A percentile compares a stretch with the other conserved stretches of the same genome.
Evolutionary conservation across 1,284 basidiomycete species (phyloP).

Genomic region (Pseudozyma sp.): DNA sequence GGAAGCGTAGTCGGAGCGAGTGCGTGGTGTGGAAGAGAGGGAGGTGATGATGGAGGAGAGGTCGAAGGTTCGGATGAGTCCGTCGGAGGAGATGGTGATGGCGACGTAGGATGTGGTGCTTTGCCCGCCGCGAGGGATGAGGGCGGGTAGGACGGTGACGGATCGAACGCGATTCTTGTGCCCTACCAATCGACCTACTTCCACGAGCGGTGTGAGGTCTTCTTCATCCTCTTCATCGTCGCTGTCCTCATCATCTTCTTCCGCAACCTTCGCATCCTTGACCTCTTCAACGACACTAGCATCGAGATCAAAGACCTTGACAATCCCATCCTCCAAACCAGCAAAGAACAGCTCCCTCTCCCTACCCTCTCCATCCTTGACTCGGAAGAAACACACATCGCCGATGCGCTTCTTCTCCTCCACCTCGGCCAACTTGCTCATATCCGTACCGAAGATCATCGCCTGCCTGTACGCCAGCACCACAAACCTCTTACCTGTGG

Average conservation of each 20-base stretch:
- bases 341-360: slow-evolving; percentile 59
- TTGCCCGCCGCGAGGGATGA: slow-evolving; percentile 10
- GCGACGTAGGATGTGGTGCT: slow-evolving; percentile 30
- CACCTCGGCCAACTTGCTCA: slow-evolving; percentile 61
- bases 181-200: slow-evolving; percentile 58
- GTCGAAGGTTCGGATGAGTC: slow-evolving; percentile 63
- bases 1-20: slow-evolving; percentile 13
- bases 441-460: slow-evolving; percentile 59
- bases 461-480: slow-evolving; percentile 56
- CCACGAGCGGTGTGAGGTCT: slow-evolving; percentile 39
- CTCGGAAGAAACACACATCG: slow-evolving; percentile 54
- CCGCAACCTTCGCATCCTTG: slow-evolving; percentile 16
- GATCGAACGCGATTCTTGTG: slow-evolving; percentile 63
- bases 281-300: slow-evolving; percentile 14
- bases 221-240: slow-evolving; percentile 41
- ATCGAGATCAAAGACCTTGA: slow-evolving; percentile 57
- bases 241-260: slow-evolving; percentile 13
- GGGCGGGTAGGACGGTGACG: slow-evolving; percentile 40
- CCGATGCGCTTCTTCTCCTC: slow-evolving; percentile 54
- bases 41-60: slow-evolving; percentile 37
- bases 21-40: slow-evolving; percentile 8
- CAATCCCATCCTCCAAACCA: slow-evolving; percentile 48
- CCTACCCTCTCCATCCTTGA: slow-evolving; percentile 21
- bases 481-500: slow-evolving; percentile 53
- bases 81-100: slow-evolving; percentile 66